A percentile compares a stretch with the other conserved stretches of the same genome.
phyloP scores from a whole-genome alignment of 495 filamentous ascomycete genomes.

The Viridothelium virens region DNA sequence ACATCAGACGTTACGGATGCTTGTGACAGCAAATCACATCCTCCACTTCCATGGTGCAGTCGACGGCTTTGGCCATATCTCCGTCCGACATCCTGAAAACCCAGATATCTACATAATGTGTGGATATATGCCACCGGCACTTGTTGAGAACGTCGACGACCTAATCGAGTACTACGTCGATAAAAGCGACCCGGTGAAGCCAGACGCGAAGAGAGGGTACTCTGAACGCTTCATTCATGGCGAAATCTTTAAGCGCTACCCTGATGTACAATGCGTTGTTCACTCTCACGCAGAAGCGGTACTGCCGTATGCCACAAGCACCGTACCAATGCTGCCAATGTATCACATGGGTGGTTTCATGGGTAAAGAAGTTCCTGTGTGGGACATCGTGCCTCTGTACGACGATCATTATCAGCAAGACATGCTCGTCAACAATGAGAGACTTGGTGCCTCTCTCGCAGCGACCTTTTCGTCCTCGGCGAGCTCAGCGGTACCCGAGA shows the following conservation, averaged over 20 bases:
- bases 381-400: slow-evolving; percentile 3
- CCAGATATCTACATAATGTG: slow-evolving; percentile 9
- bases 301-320: slow-evolving; percentile 1
- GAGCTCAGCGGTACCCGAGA: not conserved
- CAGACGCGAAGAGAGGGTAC: slow-evolving; percentile 4
- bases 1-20: not conserved
- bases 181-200: not conserved
- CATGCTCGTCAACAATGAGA: slow-evolving; percentile 10
- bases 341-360: slow-evolving; percentile 5
- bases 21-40: slow-evolving; percentile 1
- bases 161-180: slow-evolving; percentile 4
- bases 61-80: slow-evolving; percentile 6
- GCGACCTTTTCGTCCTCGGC: slow-evolving; percentile 5
- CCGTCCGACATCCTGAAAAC: not conserved
- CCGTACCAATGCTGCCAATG: not conserved
- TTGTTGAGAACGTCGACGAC: not conserved
- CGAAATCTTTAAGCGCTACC: slow-evolving; percentile 26
- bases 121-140: slow-evolving; percentile 7
- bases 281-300: slow-evolving; percentile 6
- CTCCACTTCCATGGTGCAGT: slow-evolving; percentile 7
- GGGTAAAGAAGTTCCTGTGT: not conserved
- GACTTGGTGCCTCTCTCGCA: slow-evolving; percentile 4
- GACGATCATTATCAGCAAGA: slow-evolving; percentile 1
- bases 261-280: not conserved
- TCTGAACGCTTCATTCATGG: slow-evolving; percentile 14